These are phyloP conservation scores for Fusarium nurragi DNA, from an alignment of 2,329 filamentous ascomycete genomes.

Conservation along the genomic window DNA sequence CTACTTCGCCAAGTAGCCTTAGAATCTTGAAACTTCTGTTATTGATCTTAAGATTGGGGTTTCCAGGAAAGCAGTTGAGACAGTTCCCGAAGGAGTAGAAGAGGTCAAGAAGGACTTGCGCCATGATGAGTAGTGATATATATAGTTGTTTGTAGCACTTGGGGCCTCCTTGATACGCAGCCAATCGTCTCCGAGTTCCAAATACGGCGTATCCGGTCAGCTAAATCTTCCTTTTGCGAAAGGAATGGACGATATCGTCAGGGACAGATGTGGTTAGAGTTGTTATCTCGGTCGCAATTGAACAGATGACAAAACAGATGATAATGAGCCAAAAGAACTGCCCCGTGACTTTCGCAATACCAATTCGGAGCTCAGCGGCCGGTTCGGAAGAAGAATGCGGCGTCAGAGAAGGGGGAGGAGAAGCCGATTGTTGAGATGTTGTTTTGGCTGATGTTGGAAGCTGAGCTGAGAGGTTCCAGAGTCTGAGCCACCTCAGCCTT, in stretches of 20 bases:
- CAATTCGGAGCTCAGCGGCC: neutral
- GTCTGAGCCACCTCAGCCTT: slow-evolving; percentile 41
- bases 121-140: slow-evolving; percentile 61
- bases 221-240: neutral
- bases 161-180: neutral
- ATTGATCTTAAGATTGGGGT: slow-evolving; percentile 95
- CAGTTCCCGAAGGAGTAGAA: slow-evolving; percentile 94
- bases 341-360: neutral
- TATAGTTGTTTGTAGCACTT: neutral
- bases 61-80: slow-evolving; percentile 94
- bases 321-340: neutral
- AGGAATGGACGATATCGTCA: slow-evolving; percentile 24
- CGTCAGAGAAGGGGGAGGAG: neutral
- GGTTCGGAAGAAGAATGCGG: neutral
- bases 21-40: slow-evolving; percentile 94
- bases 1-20: slow-evolving; percentile 88
- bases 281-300: slow-evolving; percentile 25
- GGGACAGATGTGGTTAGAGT: slow-evolving; percentile 17
- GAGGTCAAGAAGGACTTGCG: slow-evolving; percentile 86
- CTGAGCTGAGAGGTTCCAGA: slow-evolving; percentile 25
- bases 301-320: neutral
- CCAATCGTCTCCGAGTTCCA: neutral
- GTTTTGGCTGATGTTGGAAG: slow-evolving; percentile 26
- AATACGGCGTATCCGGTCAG: neutral
- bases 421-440: slow-evolving; percentile 16